phyloP scores from a whole-genome alignment of 495 filamentous ascomycete species.

The Trichodelitschia bisporula region DNA sequence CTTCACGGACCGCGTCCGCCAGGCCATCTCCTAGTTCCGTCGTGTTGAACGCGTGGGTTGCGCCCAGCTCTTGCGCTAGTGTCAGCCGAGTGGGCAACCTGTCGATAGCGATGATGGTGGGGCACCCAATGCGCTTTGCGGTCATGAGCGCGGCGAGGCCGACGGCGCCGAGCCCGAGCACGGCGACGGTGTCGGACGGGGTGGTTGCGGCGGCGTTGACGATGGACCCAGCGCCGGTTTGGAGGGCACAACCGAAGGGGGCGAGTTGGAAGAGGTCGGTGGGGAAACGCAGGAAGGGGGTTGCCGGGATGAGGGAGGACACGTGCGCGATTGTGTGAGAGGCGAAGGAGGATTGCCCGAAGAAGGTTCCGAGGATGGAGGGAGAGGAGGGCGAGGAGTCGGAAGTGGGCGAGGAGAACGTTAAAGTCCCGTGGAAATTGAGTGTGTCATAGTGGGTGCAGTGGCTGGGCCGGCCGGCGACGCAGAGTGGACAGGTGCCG shows the following conservation, averaged over 20 bases:
- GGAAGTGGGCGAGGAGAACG: conserved; percentile 5
- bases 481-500: conserved; percentile 13
- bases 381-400: too few relatives aligned
- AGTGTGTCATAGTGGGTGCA: conserved; percentile 7
- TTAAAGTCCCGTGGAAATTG: conserved; percentile 8
- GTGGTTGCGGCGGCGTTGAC: conserved; percentile 8
- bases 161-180: conserved; percentile 12
- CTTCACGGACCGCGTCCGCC: not conserved
- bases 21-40: conserved; percentile 1
- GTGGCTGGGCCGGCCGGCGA: conserved; percentile 9
- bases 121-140: conserved; percentile 6
- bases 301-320: conserved; percentile 12
- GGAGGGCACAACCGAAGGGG: conserved; percentile 20
- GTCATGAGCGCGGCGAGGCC: conserved; percentile 12
- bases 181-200: conserved; percentile 5
- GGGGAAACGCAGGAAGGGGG: conserved; percentile 5
- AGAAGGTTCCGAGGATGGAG: conserved; percentile 9
- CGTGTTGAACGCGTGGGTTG: conserved; percentile 9
- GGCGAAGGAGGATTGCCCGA: conserved; percentile 12
- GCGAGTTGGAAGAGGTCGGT: conserved; percentile 13
- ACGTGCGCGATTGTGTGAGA: conserved; percentile 11
- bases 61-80: conserved; percentile 10
- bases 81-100: conserved; percentile 6
- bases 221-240: conserved; percentile 17
- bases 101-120: conserved; percentile 11